Conservation (phyloP, 2,329 filamentous ascomycete species). For the Clonostachys rhizophaga region DNA sequence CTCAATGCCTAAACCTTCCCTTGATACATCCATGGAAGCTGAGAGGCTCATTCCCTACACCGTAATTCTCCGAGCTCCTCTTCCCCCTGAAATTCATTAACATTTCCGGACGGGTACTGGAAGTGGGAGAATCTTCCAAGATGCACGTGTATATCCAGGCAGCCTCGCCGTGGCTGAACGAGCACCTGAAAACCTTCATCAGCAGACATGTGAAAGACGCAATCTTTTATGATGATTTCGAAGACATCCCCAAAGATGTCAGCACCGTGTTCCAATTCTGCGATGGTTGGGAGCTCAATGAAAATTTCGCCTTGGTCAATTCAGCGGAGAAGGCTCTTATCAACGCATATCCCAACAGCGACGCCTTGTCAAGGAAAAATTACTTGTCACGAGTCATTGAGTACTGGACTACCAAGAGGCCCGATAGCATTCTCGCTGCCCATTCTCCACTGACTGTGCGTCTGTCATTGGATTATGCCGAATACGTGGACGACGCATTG, state of each 20-base stretch:
- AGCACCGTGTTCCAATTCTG: slow-evolving; percentile 18
- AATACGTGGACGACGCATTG: slow-evolving; percentile 29
- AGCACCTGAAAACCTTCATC: no score
- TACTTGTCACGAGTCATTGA: slow-evolving; percentile 24
- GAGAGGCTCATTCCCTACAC: no score
- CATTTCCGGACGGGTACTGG: no score
- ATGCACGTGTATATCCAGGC: no score
- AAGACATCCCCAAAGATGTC: background rate
- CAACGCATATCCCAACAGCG: slow-evolving; percentile 31
- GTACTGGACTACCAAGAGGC: slow-evolving; percentile 27
- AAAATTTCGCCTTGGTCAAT: slow-evolving; percentile 24
- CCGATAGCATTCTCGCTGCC: slow-evolving; percentile 19
- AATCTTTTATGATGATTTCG: no score
- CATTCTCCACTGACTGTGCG: slow-evolving; percentile 23
- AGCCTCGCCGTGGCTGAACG: no score
- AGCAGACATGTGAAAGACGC: no score
- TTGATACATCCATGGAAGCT: no score
- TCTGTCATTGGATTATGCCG: slow-evolving; percentile 27
- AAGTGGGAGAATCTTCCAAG: no score
- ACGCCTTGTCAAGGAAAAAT: slow-evolving; percentile 29
- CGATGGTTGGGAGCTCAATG: slow-evolving; percentile 24
- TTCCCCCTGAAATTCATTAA: no score
- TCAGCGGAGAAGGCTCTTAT: slow-evolving; percentile 18
- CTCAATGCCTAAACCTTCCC: no score
- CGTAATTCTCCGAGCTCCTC: no score